A percentile compares a stretch with the other conserved stretches of the same genome.
Evolutionary conservation across 2,329 filamentous ascomycete genomes (phyloP).

Genomic region (Penicillium sp.): DNA sequence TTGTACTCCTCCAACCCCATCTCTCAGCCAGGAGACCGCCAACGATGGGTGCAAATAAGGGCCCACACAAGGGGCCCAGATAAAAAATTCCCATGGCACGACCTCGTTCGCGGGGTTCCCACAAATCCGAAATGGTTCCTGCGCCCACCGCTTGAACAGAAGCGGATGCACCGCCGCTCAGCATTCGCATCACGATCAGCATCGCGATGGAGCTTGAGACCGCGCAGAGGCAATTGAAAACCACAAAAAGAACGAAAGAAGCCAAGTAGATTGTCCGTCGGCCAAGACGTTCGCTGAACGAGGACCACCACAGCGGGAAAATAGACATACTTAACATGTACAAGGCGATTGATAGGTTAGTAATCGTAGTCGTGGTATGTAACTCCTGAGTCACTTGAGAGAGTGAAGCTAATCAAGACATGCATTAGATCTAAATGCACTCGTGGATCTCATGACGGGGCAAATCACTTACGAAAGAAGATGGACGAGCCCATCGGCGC

Average conservation of each 20-base stretch:
- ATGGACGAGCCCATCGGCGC: slow-evolving; percentile 85
- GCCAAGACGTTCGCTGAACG: slow-evolving; percentile 72
- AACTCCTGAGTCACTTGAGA: slow-evolving; percentile 66
- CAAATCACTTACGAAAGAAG: slow-evolving; percentile 68
- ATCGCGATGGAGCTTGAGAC: slow-evolving; percentile 71
- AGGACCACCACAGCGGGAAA: slow-evolving; percentile 85
- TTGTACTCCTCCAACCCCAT: slow-evolving; percentile 74
- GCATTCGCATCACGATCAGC: slow-evolving; percentile 75
- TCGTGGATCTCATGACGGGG: neutral
- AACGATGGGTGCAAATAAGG: slow-evolving; percentile 74
- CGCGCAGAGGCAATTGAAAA: slow-evolving; percentile 72
- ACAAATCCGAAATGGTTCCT: slow-evolving; percentile 80
- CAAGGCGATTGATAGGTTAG: slow-evolving; percentile 75
- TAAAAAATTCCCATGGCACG: slow-evolving; percentile 84
- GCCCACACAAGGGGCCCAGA: slow-evolving; percentile 74
- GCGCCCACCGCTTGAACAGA: slow-evolving; percentile 82
- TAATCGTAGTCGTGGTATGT: slow-evolving; percentile 64
- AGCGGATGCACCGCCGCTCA: slow-evolving; percentile 75
- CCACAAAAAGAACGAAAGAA: slow-evolving; percentile 71
- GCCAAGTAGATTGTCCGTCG: slow-evolving; percentile 77
- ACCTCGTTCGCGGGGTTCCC: slow-evolving; percentile 73
- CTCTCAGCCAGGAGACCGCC: slow-evolving; percentile 71
- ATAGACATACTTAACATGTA: slow-evolving; percentile 85
- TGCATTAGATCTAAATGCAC: neutral
- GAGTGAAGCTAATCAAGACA: slow-evolving; percentile 63